Percentiles rank a stretch among this genome's conserved stretches.
These are phyloP conservation scores for Picea sitchensis DNA, from an alignment of 75 land plant species.

Conservation along the genomic window DNA sequence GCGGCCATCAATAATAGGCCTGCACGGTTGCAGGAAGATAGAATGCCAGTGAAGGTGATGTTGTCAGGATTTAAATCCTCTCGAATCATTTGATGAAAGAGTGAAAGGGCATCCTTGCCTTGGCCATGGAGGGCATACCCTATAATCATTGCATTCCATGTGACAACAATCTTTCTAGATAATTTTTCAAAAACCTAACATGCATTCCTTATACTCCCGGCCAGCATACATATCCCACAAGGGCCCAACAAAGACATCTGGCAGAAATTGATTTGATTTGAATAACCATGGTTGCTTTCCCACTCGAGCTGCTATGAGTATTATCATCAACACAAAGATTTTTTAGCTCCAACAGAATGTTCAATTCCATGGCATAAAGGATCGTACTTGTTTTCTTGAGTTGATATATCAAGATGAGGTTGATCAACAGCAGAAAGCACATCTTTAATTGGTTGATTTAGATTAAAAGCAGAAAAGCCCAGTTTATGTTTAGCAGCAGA, in stretches of 20 bases:
- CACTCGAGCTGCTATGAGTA: constrained; percentile 36
- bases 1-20: constrained; percentile 36
- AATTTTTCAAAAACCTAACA: constrained; percentile 37
- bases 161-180: constrained; percentile 37
- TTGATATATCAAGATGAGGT: too few species aligned
- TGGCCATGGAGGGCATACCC: constrained; percentile 70
- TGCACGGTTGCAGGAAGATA: constrained; percentile 46
- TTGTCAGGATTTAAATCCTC: constrained; percentile 43
- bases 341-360: too few species aligned
- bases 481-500: too few species aligned
- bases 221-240: constrained; percentile 69
- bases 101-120: constrained; percentile 48
- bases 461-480: too few species aligned
- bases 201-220: constrained; percentile 60
- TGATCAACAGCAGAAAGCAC: too few species aligned
- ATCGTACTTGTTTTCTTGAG: too few species aligned
- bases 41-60: constrained; percentile 43
- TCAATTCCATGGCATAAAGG: too few species aligned
- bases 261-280: constrained; percentile 39
- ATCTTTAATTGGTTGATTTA: too few species aligned
- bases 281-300: constrained; percentile 54
- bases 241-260: constrained; percentile 56
- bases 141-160: constrained; percentile 75
- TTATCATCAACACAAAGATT: too few species aligned
- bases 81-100: constrained; percentile 50